Conservation (phyloP, 768 basidiomycete species). For the Zangia roseola region DNA sequence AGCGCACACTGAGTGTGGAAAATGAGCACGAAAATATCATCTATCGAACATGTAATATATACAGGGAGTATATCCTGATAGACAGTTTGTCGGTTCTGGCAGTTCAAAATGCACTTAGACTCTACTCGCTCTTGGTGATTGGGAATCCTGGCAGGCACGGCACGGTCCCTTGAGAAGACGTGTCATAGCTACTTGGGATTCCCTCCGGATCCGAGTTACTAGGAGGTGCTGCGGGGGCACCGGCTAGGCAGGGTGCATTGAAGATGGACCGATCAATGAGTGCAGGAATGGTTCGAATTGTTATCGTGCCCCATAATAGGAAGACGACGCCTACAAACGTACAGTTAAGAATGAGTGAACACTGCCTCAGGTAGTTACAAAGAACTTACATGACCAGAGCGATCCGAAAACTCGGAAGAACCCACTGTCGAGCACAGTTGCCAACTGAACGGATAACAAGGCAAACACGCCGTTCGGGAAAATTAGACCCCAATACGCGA, state of each 20-base stretch:
- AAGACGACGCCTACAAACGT: constrained; percentile 38
- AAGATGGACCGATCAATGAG: constrained; percentile 49
- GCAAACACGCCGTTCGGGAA: constrained; percentile 58
- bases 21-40: too few relatives aligned
- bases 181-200: background rate
- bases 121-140: background rate
- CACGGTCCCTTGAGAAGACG: background rate
- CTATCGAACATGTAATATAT: background rate
- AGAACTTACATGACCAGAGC: constrained; percentile 47
- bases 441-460: constrained; percentile 49
- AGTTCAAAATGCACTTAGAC: background rate
- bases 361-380: background rate
- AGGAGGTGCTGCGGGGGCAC: constrained; percentile 3
- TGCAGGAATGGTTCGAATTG: constrained; percentile 43
- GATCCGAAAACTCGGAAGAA: constrained; percentile 55
- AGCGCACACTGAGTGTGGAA: too few relatives aligned
- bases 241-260: constrained; percentile 42
- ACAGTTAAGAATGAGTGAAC: background rate
- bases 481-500: constrained; percentile 54
- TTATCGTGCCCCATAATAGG: constrained; percentile 41
- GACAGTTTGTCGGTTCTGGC: too few relatives aligned
- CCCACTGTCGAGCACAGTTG: constrained; percentile 44
- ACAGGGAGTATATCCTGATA: background rate
- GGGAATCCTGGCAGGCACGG: background rate
- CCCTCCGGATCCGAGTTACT: constrained; percentile 13